Evolutionary conservation across 1,284 basidiomycete species (phyloP), one percentile per base, ranked within the genome.

Genomic region (Salmacisia buchloeana): DNA sequence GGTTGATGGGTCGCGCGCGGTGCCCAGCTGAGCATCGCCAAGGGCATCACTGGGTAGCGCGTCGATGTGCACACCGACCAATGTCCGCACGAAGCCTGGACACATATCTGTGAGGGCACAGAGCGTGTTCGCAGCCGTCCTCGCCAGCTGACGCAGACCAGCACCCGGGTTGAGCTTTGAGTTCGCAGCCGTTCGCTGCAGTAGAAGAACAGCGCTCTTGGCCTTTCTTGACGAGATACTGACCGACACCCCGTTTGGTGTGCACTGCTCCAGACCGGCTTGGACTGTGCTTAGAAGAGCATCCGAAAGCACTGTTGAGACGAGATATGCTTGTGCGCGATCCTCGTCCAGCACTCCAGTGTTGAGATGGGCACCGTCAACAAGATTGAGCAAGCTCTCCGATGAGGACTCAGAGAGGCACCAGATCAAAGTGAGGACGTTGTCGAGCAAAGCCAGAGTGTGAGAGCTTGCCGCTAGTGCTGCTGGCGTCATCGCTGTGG

Each of bases 371-470:
- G 9, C 34, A 23, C 33, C 29, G 49, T 54, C 49, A 18, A 54
- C 18, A 7, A 29, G 27, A 31, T 27, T 33, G 5, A 54, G 49
- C 6, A 54, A 31, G 10, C 27, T 33, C 18, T 54, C 49, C 29
- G 49, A 54, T 3, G 49, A 54, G 25, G 56, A 36, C 43, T 63
- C 61, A 10, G 57, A 27, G 3, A 63, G 57, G 38, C 56, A 59
- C 61, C 61, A 63, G 61, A 63, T 33, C 5, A 63, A 31, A 27
- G 61, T 63, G n/a, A 63, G 41, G 27, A 58, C 39, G 56, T 63
- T 64, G 43, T 57, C 58, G 33, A 46, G 59, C 27, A 60, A 49
- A 41, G 39, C 25, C 23, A 63, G 34, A 15, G 45, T 33, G 12
- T 49, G 38, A 35, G 36, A 35, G 61, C 43, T 33, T 23, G 58